Evolutionary conservation across 1,139 yeast species (phyloP), one percentile per base, ranked within the genome.

Genomic region (Casaregolazyma suthepensis): DNA sequence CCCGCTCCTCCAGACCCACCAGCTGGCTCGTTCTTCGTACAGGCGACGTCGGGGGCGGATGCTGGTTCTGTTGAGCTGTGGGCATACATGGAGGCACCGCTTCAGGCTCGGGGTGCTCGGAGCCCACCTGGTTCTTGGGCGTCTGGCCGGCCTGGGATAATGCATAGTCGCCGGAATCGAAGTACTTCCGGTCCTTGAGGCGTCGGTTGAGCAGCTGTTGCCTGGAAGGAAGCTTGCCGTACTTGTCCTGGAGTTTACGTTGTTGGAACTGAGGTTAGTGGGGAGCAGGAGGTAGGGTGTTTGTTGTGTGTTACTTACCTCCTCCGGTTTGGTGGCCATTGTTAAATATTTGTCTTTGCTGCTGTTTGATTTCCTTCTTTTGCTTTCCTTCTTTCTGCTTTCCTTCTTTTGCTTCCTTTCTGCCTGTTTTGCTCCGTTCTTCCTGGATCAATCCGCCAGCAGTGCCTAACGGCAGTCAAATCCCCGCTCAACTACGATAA

Each of bases 131-230:
- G 46, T 57, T 60, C 13, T 57, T 47, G 4, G 60, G 48, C 12
- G 50, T 58, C 47, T 58, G 61, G 53, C 81, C 82, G 5, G 83
- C 88, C 63, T 90, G 85, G 60, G 88, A 89, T 81, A 93, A 81
- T 23, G 98, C 98, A 68, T 94, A 93, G 71, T 93, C 99, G 20
- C 99, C 99, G 57, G 96, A 87, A 65, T 93, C 99, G 66, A 93
- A 94, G 71, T 86, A 93, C 72, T 90, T 90, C 64, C 96, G 83
- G 63, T 93, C 98, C 68, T 68, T 70, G 42, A 74, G 66, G 69
- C 88, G 89, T 60, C 86, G 82, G 54, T 87, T 79, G 57, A 93
- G 78, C 42, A 93, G 76, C 60, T 91, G 97, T 56, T 87, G 87
- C 54, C 86, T 84, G 42, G 93, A 81, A 46, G 99, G 99, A 55